A percentile compares a stretch with the other conserved stretches of the same genome.
phyloP scores from a whole-genome alignment of 176 grass and related monocot genomes.

The Raddia guianensis region DNA sequence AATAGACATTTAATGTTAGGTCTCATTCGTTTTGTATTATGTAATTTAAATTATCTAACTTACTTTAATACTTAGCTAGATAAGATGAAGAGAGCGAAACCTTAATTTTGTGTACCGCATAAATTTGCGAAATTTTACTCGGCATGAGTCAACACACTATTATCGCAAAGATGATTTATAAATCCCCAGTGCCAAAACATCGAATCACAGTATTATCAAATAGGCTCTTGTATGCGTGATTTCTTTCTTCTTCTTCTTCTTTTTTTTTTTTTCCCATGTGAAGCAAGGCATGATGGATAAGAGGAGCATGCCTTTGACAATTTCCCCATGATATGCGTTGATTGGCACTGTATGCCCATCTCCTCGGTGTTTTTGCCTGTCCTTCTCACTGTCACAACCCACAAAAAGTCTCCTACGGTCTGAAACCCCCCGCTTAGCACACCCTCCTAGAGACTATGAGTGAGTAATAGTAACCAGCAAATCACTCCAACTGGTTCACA shows the following conservation, averaged over 20 bases:
- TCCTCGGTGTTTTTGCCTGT: neutral
- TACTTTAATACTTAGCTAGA: too few species aligned
- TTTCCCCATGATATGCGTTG: slow-evolving; percentile 28
- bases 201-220: neutral
- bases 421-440: slow-evolving; percentile 16
- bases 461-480: neutral
- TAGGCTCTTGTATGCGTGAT: neutral
- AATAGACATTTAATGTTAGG: too few species aligned
- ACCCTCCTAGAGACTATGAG: neutral
- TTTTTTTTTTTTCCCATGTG: neutral
- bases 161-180: neutral
- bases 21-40: too few species aligned
- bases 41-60: too few species aligned
- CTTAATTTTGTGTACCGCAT: too few species aligned
- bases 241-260: too few species aligned
- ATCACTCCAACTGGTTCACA: neutral
- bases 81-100: too few species aligned
- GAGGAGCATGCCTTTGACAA: slow-evolving; percentile 33
- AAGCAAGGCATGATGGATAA: neutral
- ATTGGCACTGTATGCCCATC: slow-evolving; percentile 29
- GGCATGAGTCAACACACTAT: too few species aligned
- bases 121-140: too few species aligned
- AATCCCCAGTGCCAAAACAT: neutral
- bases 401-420: neutral
- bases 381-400: slow-evolving; percentile 10